phyloP scores from a whole-genome alignment of 257 asterid species.

The Nicotiana benthamiana region DNA sequence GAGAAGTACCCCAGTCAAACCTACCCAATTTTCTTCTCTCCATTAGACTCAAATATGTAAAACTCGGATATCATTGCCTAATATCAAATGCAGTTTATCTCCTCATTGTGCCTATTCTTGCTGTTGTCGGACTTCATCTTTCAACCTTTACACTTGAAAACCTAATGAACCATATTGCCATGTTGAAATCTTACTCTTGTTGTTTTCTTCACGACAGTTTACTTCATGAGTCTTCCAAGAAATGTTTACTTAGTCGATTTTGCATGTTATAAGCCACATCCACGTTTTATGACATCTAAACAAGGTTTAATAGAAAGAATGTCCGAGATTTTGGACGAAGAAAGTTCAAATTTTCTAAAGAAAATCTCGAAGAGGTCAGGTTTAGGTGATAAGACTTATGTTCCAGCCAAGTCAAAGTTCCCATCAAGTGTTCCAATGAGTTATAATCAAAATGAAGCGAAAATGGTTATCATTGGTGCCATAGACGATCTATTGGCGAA shows the following conservation, averaged over 20 bases:
- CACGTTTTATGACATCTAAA: too few relatives aligned
- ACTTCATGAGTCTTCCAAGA: not conserved
- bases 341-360: conserved; percentile 18
- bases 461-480: conserved; percentile 20
- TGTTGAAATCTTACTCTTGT: not conserved
- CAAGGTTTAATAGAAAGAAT: not conserved
- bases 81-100: not conserved
- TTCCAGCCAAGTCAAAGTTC: too few relatives aligned
- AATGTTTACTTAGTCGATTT: conserved; percentile 15
- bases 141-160: not conserved
- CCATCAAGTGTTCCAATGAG: too few relatives aligned
- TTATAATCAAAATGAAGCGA: too few relatives aligned
- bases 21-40: too few relatives aligned
- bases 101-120: not conserved
- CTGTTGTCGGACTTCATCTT: not conserved
- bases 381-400: conserved; percentile 7
- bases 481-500: conserved; percentile 22
- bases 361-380: conserved; percentile 21
- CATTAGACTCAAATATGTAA: not conserved
- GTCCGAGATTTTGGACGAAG: not conserved
- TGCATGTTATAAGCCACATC: conserved; percentile 11
- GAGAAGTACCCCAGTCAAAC: too few relatives aligned
- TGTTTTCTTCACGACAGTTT: not conserved
- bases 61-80: not conserved
- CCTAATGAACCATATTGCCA: not conserved